A percentile compares a stretch with the other conserved stretches of the same genome.
Evolutionary conservation across 495 filamentous ascomycete species (phyloP).

Genomic region (Aspergillus ellipticus): DNA sequence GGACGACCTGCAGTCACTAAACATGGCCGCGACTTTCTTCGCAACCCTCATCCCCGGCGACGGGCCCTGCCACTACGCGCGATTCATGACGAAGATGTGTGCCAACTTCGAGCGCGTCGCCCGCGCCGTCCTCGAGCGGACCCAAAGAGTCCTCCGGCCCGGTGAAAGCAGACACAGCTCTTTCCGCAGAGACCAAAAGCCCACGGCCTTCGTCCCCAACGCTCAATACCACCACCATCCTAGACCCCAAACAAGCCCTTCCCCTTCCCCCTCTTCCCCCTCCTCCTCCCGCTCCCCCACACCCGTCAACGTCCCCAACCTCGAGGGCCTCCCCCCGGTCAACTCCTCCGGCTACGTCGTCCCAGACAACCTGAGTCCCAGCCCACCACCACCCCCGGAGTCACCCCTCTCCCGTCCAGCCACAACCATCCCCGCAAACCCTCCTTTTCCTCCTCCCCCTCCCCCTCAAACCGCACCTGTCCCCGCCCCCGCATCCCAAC

Average conservation of each 20-base stretch:
- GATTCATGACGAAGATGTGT: constrained; percentile 86
- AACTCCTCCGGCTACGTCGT: constrained; percentile 42
- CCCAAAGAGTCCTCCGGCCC: constrained; percentile 62
- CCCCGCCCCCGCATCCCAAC: constrained; percentile 6
- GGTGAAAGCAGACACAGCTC: background rate
- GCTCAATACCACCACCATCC: background rate
- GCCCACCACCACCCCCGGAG: background rate
- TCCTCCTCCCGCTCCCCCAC: constrained; percentile 9
- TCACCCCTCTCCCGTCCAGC: background rate
- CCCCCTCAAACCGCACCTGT: background rate
- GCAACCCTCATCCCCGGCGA: constrained; percentile 62
- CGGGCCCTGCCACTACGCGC: constrained; percentile 70
- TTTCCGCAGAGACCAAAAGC: constrained; percentile 7
- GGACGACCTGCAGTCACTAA: constrained; percentile 82
- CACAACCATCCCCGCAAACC: constrained; percentile 9
- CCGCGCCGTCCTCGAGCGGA: constrained; percentile 76
- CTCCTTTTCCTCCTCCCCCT: background rate
- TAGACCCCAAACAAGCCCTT: background rate
- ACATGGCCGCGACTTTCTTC: constrained; percentile 82
- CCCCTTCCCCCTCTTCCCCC: background rate
- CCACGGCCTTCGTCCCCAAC: constrained; percentile 8
- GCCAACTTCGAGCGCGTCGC: constrained; percentile 90
- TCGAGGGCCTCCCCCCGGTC: constrained; percentile 36
- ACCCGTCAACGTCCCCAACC: constrained; percentile 27
- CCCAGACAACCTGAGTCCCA: constrained; percentile 23